Percentiles rank a stretch among this genome's conserved stretches.
These are phyloP conservation scores for Butyriboletus loyo DNA, from an alignment of 768 basidiomycete species.

Conservation along the genomic window DNA sequence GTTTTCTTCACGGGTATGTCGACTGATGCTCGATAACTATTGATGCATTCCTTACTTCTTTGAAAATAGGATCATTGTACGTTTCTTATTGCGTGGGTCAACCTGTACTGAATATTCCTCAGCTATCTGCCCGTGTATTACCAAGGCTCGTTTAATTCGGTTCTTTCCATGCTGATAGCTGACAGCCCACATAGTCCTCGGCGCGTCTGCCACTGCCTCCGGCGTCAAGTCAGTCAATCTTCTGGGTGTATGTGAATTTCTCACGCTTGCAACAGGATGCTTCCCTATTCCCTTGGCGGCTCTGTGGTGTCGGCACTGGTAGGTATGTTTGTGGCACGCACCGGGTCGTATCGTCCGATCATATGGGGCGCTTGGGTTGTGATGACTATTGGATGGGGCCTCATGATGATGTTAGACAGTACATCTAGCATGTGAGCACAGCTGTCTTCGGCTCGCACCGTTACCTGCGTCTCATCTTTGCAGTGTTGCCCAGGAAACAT, in stretches of 20 bases:
- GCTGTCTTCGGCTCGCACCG: not conserved
- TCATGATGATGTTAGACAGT: slow-evolving; percentile 37
- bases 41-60: not conserved
- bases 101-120: slow-evolving; percentile 4
- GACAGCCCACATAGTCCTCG: slow-evolving; percentile 26
- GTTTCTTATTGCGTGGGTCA: not conserved
- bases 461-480: not conserved
- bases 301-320: slow-evolving; percentile 17
- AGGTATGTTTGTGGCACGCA: slow-evolving; percentile 27
- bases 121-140: slow-evolving; percentile 42
- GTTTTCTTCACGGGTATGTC: slow-evolving; percentile 33
- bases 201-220: slow-evolving; percentile 33
- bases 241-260: not conserved
- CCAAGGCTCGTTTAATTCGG: slow-evolving; percentile 24
- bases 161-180: not conserved
- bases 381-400: slow-evolving; percentile 35
- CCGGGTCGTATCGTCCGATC: slow-evolving; percentile 30
- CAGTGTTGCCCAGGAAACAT: slow-evolving; percentile 33
- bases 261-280: slow-evolving; percentile 26
- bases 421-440: slow-evolving; percentile 27
- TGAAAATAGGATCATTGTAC: slow-evolving; percentile 25
- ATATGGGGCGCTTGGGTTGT: slow-evolving; percentile 31
- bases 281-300: slow-evolving; percentile 33
- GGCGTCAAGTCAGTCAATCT: slow-evolving; percentile 27
- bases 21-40: not conserved